Percentiles rank a stretch among this genome's conserved stretches.
Conservation (phyloP, 768 basidiomycete genomes). For the Boletus sp. region DNA sequence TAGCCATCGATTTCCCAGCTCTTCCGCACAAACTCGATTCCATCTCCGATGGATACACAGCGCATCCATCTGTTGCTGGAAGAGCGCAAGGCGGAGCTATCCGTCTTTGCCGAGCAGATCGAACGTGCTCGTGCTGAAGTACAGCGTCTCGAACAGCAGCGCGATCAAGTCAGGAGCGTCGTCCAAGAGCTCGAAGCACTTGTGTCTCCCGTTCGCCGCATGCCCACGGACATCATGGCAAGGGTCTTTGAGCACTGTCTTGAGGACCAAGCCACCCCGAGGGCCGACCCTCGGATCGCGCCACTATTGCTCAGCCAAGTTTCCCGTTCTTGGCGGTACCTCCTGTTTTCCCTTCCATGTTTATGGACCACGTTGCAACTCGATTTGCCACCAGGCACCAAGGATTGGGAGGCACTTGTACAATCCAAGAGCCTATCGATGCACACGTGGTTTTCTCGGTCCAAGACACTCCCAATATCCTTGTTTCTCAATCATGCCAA, state of each 20-base stretch:
- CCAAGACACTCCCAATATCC: slow-evolving; percentile 29
- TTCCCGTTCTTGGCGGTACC: slow-evolving; percentile 31
- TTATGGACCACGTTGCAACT: slow-evolving; percentile 24
- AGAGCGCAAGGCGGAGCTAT: slow-evolving; percentile 15
- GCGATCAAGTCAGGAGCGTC: slow-evolving; percentile 6
- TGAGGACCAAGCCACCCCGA: slow-evolving; percentile 7
- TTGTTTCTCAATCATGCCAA: slow-evolving; percentile 21
- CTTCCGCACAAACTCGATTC: slow-evolving; percentile 28
- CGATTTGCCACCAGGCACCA: slow-evolving; percentile 19
- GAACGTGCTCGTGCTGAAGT: slow-evolving; percentile 23
- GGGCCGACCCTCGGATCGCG: slow-evolving; percentile 9
- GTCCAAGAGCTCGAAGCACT: slow-evolving; percentile 27
- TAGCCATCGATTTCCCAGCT: slow-evolving; percentile 28
- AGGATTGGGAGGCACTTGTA: slow-evolving; percentile 25
- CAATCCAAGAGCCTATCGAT: slow-evolving; percentile 25
- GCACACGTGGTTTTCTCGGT: slow-evolving; percentile 31
- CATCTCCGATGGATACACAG: slow-evolving; percentile 21
- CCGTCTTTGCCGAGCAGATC: slow-evolving; percentile 17
- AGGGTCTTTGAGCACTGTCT: slow-evolving; percentile 26
- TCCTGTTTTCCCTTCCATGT: slow-evolving; percentile 27
- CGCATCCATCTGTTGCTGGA: slow-evolving; percentile 14
- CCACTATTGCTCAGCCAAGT: slow-evolving; percentile 29
- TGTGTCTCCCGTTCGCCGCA: slow-evolving; percentile 28
- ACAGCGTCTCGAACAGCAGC: slow-evolving; percentile 15
- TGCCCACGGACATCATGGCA: slow-evolving; percentile 31